phyloP scores from a whole-genome alignment of 2,329 filamentous ascomycete genomes.

The Hortaea werneckii region DNA sequence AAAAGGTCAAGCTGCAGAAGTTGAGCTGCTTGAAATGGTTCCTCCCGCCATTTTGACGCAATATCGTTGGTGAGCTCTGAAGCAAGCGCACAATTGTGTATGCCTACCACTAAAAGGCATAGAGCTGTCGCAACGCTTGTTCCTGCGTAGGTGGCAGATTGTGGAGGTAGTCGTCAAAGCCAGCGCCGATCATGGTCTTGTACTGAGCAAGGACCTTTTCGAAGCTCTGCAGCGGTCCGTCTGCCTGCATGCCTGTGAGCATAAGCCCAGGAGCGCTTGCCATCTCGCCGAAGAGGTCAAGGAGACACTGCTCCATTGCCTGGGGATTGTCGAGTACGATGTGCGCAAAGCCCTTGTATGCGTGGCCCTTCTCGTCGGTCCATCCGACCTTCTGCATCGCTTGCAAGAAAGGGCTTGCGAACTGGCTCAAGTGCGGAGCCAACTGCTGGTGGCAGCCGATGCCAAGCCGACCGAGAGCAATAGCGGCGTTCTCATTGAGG shows the following conservation, averaged over 20 bases:
- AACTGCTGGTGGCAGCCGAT: slow-evolving; percentile 66
- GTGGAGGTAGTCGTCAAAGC: slow-evolving; percentile 43
- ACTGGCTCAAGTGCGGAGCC: slow-evolving; percentile 67
- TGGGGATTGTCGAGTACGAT: slow-evolving; percentile 79
- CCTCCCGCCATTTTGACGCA: too few species aligned
- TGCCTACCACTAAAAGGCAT: slow-evolving; percentile 26
- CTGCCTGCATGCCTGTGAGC: slow-evolving; percentile 49
- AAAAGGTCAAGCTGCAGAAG: too few species aligned
- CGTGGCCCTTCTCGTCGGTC: slow-evolving; percentile 88
- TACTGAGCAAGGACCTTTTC: slow-evolving; percentile 48
- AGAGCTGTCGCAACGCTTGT: slow-evolving; percentile 34
- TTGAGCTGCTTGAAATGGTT: too few species aligned
- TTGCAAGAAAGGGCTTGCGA: slow-evolving; percentile 70
- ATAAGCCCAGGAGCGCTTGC: slow-evolving; percentile 55
- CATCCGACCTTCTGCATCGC: slow-evolving; percentile 77
- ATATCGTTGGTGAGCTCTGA: too few species aligned
- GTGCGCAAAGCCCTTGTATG: slow-evolving; percentile 80
- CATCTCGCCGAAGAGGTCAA: slow-evolving; percentile 75
- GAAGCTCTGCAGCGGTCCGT: slow-evolving; percentile 58
- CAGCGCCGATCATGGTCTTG: slow-evolving; percentile 42
- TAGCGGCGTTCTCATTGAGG: slow-evolving; percentile 86
- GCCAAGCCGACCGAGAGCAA: slow-evolving; percentile 80
- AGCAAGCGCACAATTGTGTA: background rate
- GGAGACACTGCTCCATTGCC: slow-evolving; percentile 78
- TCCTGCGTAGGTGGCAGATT: slow-evolving; percentile 36